Evolutionary conservation across 345 rosid genomes (phyloP).

Genomic region (Nephelium lappaceum): DNA sequence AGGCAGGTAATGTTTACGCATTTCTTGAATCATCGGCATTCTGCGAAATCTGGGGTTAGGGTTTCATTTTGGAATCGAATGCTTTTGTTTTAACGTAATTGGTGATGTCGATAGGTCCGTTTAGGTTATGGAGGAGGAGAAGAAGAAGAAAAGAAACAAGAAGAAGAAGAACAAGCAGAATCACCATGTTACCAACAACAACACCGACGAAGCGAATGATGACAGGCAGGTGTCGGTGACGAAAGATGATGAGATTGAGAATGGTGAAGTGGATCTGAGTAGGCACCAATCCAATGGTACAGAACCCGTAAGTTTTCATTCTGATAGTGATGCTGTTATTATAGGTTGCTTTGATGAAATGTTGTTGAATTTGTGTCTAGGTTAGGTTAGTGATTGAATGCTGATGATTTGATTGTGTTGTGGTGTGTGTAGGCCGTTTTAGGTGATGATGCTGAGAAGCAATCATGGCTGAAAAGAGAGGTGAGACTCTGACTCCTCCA

Average conservation of each 20-base stretch:
- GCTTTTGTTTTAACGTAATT: neutral
- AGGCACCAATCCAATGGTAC: slow-evolving; percentile 32
- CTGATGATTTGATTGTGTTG: neutral
- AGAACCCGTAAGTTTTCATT: slow-evolving; percentile 37
- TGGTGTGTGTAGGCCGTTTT: slow-evolving; percentile 38
- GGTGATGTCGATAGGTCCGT: neutral
- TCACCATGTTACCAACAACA: slow-evolving; percentile 19
- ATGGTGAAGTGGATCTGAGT: slow-evolving; percentile 26
- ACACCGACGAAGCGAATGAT: slow-evolving; percentile 33
- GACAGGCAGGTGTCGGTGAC: slow-evolving; percentile 7
- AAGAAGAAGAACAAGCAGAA: slow-evolving; percentile 59
- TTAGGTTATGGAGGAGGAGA: slow-evolving; percentile 57
- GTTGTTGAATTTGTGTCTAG: no score
- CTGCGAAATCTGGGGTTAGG: slow-evolving; percentile 1
- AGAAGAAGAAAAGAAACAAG: slow-evolving; percentile 66
- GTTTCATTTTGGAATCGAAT: slow-evolving; percentile 9
- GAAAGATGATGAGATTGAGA: slow-evolving; percentile 14
- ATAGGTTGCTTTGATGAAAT: neutral
- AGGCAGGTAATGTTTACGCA: neutral
- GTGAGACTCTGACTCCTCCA: slow-evolving; percentile 25
- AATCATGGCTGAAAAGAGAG: slow-evolving; percentile 39
- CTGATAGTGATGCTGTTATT: neutral
- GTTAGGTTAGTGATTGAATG: no score
- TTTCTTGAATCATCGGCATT: neutral
- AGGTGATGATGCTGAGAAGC: slow-evolving; percentile 48